Percentiles rank a stretch among this genome's conserved stretches.
These are phyloP conservation scores for Alloascoidea africana DNA, from an alignment of 805 yeast species.

Conservation along the genomic window DNA sequence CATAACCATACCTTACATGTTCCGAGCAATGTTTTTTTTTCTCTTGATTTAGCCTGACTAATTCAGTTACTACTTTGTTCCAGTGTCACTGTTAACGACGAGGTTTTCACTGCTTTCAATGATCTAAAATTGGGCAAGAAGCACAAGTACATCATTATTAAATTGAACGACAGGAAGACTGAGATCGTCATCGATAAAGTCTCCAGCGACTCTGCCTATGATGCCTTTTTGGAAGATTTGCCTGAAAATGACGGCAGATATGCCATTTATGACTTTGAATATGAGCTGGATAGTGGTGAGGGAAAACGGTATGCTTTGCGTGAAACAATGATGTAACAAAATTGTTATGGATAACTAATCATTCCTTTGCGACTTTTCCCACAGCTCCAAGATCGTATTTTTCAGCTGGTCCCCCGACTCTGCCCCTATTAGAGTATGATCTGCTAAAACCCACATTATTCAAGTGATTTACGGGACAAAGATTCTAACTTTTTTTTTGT, in stretches of 20 bases:
- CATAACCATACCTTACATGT: too few relatives aligned
- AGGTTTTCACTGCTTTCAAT: constrained; percentile 86
- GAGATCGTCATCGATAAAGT: constrained; percentile 83
- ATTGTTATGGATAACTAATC: too few relatives aligned
- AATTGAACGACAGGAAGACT: constrained; percentile 74
- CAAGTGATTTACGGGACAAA: not conserved
- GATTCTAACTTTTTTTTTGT: not conserved
- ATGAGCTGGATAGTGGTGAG: constrained; percentile 77
- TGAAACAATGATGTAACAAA: too few relatives aligned
- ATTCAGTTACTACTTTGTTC: constrained; percentile 2
- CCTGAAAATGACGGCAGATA: constrained; percentile 96
- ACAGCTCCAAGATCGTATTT: constrained; percentile 54
- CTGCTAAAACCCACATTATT: too few relatives aligned
- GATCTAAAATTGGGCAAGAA: constrained; percentile 91
- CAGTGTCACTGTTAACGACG: constrained; percentile 79
- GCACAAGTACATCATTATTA: constrained; percentile 68
- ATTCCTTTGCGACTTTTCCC: too few relatives aligned
- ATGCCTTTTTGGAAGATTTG: constrained; percentile 69
- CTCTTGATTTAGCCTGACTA: too few relatives aligned
- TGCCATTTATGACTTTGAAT: constrained; percentile 94
- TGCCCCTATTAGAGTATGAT: constrained; percentile 57
- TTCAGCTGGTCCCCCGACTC: constrained; percentile 97
- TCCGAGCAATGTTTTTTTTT: too few relatives aligned
- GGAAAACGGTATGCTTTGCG: too few relatives aligned
- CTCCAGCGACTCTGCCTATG: constrained; percentile 64